Evolutionary conservation across 495 filamentous ascomycete genomes (phyloP).

Genomic region (Aspergillus mulundensis): DNA sequence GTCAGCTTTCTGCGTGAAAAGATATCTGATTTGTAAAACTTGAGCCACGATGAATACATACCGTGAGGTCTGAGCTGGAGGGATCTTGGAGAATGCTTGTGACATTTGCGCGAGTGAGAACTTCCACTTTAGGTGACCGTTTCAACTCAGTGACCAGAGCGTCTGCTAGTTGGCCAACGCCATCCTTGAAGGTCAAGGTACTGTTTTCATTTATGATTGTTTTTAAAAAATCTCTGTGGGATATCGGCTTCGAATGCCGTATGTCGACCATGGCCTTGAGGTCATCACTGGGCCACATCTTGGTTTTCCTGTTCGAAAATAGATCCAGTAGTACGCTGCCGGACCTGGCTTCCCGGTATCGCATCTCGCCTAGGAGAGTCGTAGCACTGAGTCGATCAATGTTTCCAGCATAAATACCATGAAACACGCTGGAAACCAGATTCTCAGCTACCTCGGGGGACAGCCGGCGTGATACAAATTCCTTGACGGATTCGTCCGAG

Average conservation of each 20-base stretch:
- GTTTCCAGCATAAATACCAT: constrained; percentile 95
- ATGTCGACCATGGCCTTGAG: constrained; percentile 21
- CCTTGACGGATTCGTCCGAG: constrained; percentile 67
- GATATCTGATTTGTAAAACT: neutral
- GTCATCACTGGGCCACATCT: constrained; percentile 21
- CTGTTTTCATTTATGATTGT: constrained; percentile 31
- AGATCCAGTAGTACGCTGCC: constrained; percentile 22
- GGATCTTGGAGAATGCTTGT: constrained; percentile 13
- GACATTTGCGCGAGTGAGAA: constrained; percentile 23
- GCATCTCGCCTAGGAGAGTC: constrained; percentile 52
- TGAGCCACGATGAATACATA: constrained; percentile 3
- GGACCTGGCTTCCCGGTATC: constrained; percentile 44
- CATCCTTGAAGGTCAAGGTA: constrained; percentile 48
- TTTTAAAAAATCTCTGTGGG: constrained; percentile 10
- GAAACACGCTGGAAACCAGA: constrained; percentile 69
- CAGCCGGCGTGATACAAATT: constrained; percentile 59
- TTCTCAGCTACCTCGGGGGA: constrained; percentile 63
- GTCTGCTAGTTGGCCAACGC: constrained; percentile 33
- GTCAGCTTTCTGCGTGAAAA: neutral
- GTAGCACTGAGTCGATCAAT: constrained; percentile 72
- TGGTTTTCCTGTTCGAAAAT: neutral
- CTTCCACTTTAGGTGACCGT: constrained; percentile 27
- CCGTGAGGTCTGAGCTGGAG: constrained; percentile 15
- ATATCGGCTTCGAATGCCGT: neutral
- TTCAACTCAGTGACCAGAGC: constrained; percentile 23